Percentiles rank a stretch among this genome's conserved stretches.
These are phyloP conservation scores for Agapanthus africanus DNA, from an alignment of 106 monocot species.

Conservation along the genomic window DNA sequence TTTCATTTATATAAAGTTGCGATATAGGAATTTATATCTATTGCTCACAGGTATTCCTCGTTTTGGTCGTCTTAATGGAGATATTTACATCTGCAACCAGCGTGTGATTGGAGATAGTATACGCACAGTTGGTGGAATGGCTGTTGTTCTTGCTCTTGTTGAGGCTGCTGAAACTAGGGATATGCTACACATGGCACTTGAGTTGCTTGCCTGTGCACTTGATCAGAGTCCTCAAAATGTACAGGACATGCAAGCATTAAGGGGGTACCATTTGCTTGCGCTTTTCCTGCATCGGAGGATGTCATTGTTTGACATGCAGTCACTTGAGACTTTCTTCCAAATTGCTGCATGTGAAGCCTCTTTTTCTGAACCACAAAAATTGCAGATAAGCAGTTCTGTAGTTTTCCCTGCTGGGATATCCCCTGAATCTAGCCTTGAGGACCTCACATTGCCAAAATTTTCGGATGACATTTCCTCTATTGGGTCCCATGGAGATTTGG, in stretches of 20 bases:
- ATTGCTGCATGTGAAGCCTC: conserved; percentile 97
- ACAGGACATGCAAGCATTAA: conserved; percentile 78
- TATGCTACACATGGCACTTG: conserved; percentile 88
- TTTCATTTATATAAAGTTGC: background rate
- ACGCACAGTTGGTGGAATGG: conserved; percentile 85
- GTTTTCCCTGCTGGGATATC: conserved; percentile 33
- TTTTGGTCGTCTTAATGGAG: conserved; percentile 91
- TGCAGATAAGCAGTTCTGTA: conserved; percentile 23
- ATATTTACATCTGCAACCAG: conserved; percentile 80
- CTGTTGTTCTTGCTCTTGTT: conserved; percentile 83
- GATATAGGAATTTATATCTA: background rate
- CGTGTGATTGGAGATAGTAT: conserved; percentile 78
- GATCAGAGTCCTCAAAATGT: conserved; percentile 87
- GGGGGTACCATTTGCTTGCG: conserved; percentile 95
- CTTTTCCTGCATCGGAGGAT: conserved; percentile 86
- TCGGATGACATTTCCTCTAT: conserved; percentile 75
- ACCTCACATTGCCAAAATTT: conserved; percentile 64
- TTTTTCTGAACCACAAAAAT: conserved; percentile 64
- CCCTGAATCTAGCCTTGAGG: conserved; percentile 57
- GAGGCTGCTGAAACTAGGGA: conserved; percentile 92
- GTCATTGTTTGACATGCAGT: conserved; percentile 93
- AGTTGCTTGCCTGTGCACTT: conserved; percentile 80
- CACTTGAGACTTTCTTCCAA: conserved; percentile 91
- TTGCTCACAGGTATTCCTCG: conserved; percentile 78
- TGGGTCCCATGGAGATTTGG: conserved; percentile 85